These are phyloP conservation scores for Entomophthora muscae DNA, from an alignment of 371 early-diverging fungal species.

Conservation along the genomic window DNA sequence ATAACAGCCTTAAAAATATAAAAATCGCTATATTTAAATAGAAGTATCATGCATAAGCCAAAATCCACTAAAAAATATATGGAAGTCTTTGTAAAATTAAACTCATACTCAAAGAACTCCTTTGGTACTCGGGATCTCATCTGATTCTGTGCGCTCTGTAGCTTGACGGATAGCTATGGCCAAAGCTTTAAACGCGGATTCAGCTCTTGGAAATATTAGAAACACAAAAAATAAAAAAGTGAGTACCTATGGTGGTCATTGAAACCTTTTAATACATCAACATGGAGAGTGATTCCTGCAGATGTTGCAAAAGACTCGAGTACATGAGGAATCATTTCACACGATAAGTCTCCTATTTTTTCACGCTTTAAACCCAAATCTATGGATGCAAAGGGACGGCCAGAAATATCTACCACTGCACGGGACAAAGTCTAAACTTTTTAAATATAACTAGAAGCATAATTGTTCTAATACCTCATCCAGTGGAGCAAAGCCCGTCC, in stretches of 20 bases:
- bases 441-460: background rate
- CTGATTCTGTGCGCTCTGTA: conserved; percentile 52
- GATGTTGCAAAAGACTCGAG: conserved; percentile 75
- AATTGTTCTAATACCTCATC: conserved; percentile 50
- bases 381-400: conserved; percentile 70
- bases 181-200: conserved; percentile 89
- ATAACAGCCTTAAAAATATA: too few relatives aligned
- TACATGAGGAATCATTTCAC: conserved; percentile 95
- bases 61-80: too few relatives aligned
- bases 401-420: conserved; percentile 92
- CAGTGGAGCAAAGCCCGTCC: conserved; percentile 85
- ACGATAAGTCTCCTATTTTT: conserved; percentile 68
- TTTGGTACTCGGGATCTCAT: conserved; percentile 85
- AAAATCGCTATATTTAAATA: too few relatives aligned
- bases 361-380: conserved; percentile 75
- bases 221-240: background rate
- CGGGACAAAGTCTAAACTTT: conserved; percentile 59
- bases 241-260: conserved; percentile 86
- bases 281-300: conserved; percentile 88
- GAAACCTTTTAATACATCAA: conserved; percentile 76
- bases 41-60: too few relatives aligned
- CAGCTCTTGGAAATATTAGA: conserved; percentile 36
- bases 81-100: too few relatives aligned
- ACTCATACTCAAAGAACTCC: too few relatives aligned
- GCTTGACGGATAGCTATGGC: conserved; percentile 89